Evolutionary conservation across 495 filamentous ascomycete species (phyloP).

Genomic region (Neurospora sp.): DNA sequence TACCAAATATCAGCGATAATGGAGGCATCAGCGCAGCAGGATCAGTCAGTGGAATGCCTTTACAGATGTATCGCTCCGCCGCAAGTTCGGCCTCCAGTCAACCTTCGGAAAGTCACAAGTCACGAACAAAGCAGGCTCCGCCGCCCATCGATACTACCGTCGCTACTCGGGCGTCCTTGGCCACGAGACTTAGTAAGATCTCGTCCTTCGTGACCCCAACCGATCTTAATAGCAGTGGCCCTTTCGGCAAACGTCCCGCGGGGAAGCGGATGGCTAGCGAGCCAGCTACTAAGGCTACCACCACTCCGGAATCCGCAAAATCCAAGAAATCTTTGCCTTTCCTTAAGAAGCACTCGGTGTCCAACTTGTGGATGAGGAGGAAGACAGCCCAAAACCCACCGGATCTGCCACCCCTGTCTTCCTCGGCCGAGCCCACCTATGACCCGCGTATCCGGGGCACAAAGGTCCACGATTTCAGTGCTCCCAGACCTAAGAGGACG

Average conservation of each 20-base stretch:
- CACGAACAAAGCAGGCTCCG: constrained; percentile 15
- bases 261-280: constrained; percentile 31
- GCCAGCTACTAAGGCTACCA: constrained; percentile 43
- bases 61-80: constrained; percentile 26
- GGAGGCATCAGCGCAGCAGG: constrained; percentile 8
- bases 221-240: constrained; percentile 17
- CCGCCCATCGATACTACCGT: constrained; percentile 22
- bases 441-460: constrained; percentile 81
- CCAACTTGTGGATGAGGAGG: constrained; percentile 31
- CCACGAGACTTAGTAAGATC: constrained; percentile 18
- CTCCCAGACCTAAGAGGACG: constrained; percentile 56
- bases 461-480: constrained; percentile 84
- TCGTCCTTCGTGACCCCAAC: constrained; percentile 31
- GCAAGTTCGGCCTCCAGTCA: constrained; percentile 5
- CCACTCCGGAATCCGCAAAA: constrained; percentile 46
- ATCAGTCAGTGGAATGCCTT: constrained; percentile 33
- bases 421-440: constrained; percentile 38
- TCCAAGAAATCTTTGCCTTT: constrained; percentile 41
- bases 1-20: constrained; percentile 21
- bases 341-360: constrained; percentile 41
- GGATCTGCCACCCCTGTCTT: constrained; percentile 43
- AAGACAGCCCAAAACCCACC: constrained; percentile 33
- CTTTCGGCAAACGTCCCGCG: constrained; percentile 18
- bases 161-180: constrained; percentile 13
- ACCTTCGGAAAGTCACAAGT: constrained; percentile 14